Evolutionary conservation across 768 basidiomycete species (phyloP), one percentile per base, ranked within the genome.

Genomic region (Mycena metata): DNA sequence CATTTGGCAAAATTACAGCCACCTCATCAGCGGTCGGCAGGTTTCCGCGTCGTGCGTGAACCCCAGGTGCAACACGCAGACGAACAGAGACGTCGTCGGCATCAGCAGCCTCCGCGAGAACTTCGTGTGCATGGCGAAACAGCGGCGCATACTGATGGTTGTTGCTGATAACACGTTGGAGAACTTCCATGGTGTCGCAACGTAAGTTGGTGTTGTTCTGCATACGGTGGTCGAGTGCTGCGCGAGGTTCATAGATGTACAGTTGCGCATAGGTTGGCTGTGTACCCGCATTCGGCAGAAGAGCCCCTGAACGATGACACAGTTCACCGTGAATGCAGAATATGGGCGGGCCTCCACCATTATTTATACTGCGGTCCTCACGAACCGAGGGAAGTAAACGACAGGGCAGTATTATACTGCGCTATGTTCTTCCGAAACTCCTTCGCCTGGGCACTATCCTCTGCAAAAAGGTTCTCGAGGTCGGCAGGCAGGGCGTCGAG

Each of bases 231-330:
- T 76, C 5, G 0, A 76, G 70, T 0, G 77, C 79, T 9, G 70
- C 69, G 0, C 55, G 13, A n/a, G 81, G 75, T 73, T 83, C 80
- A 75, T 79, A 74, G 9, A 84, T 78, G 47, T 81, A 82, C 0
- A 83, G 74, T 45, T 84, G 81, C 10, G 79, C 79, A 78, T 76
- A 82, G 3, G 33, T 35, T 0, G 79, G 73, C 3, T 47, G 51
- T 0, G 26, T 1, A 23, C 64, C 74, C 12, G 62, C 55, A 10
- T 42, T 39, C 51, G 82, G 79, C 12, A 69, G 63, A 0, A 83
- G 72, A 21, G 75, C 60, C 1, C 78, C 80, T 26, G 76, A 64
- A 0, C 69, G 68, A 74, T 84, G 81, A 58, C 74, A 76, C 1
- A 83, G 77, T 24, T 73, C 54, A 0, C 79, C 79, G 67, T 79